Conservation (phyloP, 2,329 filamentous ascomycete species). For the Clarireedia monteithiana region DNA sequence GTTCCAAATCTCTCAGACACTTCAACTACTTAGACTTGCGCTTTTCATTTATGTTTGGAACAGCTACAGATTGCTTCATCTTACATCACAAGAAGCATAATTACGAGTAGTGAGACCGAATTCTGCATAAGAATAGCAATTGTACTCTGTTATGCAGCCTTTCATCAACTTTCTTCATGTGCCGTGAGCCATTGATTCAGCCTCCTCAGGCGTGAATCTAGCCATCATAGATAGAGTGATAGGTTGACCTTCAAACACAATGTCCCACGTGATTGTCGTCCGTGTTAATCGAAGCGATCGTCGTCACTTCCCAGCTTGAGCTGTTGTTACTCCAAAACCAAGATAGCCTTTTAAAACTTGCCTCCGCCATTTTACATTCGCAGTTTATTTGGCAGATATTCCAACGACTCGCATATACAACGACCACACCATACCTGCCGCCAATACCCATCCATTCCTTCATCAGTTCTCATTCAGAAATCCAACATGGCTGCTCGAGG, state of each 20-base stretch:
- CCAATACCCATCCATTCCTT: neutral
- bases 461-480: constrained; percentile 11
- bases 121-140: no score
- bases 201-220: neutral
- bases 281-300: constrained; percentile 4
- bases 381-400: neutral
- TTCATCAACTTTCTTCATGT: no score
- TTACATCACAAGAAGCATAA: no score
- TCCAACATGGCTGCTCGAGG: constrained; percentile 75
- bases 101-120: no score
- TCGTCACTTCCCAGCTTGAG: constrained; percentile 9
- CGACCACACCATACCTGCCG: neutral
- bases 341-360: constrained; percentile 4
- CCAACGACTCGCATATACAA: neutral
- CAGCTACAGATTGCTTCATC: no score
- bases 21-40: no score
- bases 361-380: neutral
- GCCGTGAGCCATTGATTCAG: no score
- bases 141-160: neutral
- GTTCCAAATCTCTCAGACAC: no score
- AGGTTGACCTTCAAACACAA: neutral
- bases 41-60: no score
- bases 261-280: constrained; percentile 2
- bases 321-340: constrained; percentile 2
- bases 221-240: neutral